These are phyloP conservation scores for Zygoascus flipseniorum DNA, from an alignment of 805 yeast species.

Conservation along the genomic window DNA sequence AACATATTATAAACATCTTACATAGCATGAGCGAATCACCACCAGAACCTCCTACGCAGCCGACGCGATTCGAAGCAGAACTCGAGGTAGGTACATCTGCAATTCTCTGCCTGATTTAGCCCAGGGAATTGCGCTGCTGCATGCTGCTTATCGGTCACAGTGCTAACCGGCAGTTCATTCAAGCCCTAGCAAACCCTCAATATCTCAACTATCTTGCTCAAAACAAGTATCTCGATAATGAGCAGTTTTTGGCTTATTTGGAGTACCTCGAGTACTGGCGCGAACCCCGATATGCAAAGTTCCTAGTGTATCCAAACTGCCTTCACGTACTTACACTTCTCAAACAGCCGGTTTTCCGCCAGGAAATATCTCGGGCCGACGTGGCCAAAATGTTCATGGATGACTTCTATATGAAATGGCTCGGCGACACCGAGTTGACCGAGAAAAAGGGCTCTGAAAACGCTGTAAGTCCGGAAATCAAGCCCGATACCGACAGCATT, in stretches of 20 bases:
- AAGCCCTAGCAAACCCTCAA: conserved; percentile 82
- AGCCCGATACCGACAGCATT: background rate
- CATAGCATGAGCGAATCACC: background rate
- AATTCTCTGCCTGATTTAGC: background rate
- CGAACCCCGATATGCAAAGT: conserved; percentile 58
- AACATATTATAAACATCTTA: too few relatives aligned
- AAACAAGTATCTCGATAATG: conserved; percentile 63
- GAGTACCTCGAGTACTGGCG: conserved; percentile 84
- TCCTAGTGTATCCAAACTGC: conserved; percentile 77
- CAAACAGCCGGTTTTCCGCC: conserved; percentile 31
- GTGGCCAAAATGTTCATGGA: conserved; percentile 35
- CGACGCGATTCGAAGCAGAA: conserved; percentile 82
- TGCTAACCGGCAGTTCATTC: conserved; percentile 54
- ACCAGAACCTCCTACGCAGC: conserved; percentile 27
- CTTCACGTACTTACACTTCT: conserved; percentile 65
- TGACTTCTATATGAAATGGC: conserved; percentile 35
- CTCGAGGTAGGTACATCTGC: conserved; percentile 47
- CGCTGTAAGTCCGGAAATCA: background rate
- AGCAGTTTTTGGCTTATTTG: conserved; percentile 63
- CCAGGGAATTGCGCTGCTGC: too few relatives aligned
- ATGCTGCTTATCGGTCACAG: too few relatives aligned
- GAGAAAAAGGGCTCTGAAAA: background rate
- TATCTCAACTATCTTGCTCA: conserved; percentile 83
- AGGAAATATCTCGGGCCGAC: conserved; percentile 33
- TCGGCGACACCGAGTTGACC: conserved; percentile 3